Evolutionary conservation across 176 grass and related monocot species (phyloP), one percentile per base, ranked within the genome.

Genomic region (Triticum monococcum): DNA sequence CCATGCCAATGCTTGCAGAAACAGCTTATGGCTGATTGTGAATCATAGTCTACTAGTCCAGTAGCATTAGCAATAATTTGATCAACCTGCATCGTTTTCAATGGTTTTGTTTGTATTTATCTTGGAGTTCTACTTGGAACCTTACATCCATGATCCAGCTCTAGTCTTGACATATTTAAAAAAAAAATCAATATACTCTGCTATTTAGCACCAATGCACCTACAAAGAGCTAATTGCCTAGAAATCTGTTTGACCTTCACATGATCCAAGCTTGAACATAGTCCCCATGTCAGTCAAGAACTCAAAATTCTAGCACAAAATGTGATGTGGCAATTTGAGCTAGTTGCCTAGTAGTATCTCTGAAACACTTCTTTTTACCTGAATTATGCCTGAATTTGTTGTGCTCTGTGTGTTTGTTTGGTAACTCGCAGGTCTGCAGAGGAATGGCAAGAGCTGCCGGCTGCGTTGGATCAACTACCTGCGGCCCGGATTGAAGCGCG

Each of bases 381-480:
- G 71, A 48, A 80, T 57, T 75, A 48, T 90, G 75, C 65, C 88
- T 89, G 78, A 89, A 32, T 45, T 25, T 8, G 0, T 70, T 79
- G 38, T 83, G 52, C 69, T 5, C 8, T 8, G 56, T 65, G 78
- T 75, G 37, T 76, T 57, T 33, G 5, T 52, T 80, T 75, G 22
- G 14, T 68, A 45, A 12, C 56, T 48, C 6, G 64, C 14, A 97
- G 95, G 92, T 48, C 84, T 97, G 81, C 95, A 92, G 87, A 87
- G 95, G 82, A 97, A 94, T 50, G 95, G 92, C 66, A 97, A 97
- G 81, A 97, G 95, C 87, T 97, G 95, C 69, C 91, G 95, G 8
- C 72, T 97, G 63, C 93, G 95, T 41, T 97, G 95, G 95, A 94
- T 97, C 88, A 95, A 97, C 81, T 97, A 97, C 85, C 61, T 95